Conservation (phyloP, 2,329 filamentous ascomycete species). For the Didymella arachidicola region DNA sequence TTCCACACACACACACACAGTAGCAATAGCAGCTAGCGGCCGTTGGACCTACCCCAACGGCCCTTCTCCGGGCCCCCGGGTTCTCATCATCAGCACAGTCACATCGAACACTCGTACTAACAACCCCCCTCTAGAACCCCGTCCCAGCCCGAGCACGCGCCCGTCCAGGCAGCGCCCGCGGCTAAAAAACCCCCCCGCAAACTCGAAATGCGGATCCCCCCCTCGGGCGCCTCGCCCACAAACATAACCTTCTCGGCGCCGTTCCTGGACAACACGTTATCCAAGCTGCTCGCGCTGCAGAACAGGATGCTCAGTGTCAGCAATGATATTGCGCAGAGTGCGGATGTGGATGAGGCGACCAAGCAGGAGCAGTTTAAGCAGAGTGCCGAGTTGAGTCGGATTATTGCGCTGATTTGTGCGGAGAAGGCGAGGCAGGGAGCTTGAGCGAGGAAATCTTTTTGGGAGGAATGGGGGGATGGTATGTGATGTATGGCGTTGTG, state of each 20-base stretch:
- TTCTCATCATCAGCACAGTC: no score
- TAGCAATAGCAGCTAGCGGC: constrained; percentile 29
- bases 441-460: no score
- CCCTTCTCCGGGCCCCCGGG: background rate
- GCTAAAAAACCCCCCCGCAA: constrained; percentile 55
- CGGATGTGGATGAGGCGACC: constrained; percentile 56
- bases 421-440: constrained; percentile 61
- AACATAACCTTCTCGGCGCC: constrained; percentile 60
- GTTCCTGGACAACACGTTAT: constrained; percentile 61
- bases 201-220: constrained; percentile 58
- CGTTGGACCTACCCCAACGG: no score
- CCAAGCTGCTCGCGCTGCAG: constrained; percentile 59
- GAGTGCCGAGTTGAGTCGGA: constrained; percentile 57
- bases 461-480: no score
- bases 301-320: constrained; percentile 60
- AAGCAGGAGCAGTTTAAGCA: constrained; percentile 61
- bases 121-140: constrained; percentile 2
- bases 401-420: constrained; percentile 61
- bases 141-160: constrained; percentile 34
- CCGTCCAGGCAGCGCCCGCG: constrained; percentile 31
- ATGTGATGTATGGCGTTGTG: constrained; percentile 14
- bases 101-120: no score
- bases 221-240: constrained; percentile 43
- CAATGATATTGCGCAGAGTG: constrained; percentile 56
- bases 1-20: no score